Conservation (phyloP, 495 filamentous ascomycete species). For the Aspergillus bertholletiae region DNA sequence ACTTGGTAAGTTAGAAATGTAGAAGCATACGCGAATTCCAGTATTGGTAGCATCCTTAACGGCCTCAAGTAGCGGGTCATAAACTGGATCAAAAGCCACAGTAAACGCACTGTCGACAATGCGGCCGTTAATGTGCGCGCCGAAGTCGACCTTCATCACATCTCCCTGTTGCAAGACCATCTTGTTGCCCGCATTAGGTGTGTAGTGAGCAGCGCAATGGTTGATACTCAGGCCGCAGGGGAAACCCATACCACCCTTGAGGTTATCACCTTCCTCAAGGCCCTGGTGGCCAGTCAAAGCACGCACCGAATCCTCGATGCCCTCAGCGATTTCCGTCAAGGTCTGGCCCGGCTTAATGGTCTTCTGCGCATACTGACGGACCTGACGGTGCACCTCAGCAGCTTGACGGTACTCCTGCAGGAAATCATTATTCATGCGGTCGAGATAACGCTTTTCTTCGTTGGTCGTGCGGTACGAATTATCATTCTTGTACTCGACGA, state of each 20-base stretch:
- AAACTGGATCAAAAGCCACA: conserved; percentile 78
- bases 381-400: conserved; percentile 85
- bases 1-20: neutral
- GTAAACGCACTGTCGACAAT: conserved; percentile 96
- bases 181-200: conserved; percentile 88
- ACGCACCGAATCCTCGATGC: conserved; percentile 81
- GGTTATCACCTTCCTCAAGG: conserved; percentile 72
- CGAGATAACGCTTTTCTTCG: conserved; percentile 84
- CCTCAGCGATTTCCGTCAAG: conserved; percentile 77
- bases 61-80: conserved; percentile 77
- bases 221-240: conserved; percentile 84
- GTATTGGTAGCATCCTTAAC: conserved; percentile 86
- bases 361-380: conserved; percentile 77
- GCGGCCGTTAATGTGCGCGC: conserved; percentile 83
- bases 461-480: conserved; percentile 78
- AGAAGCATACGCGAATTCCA: conserved; percentile 56
- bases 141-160: conserved; percentile 93
- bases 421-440: conserved; percentile 81
- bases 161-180: conserved; percentile 74
- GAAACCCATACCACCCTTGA: conserved; percentile 83
- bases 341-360: conserved; percentile 78
- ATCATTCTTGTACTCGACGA: conserved; percentile 71
- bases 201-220: conserved; percentile 86
- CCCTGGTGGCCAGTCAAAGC: conserved; percentile 75
- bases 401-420: conserved; percentile 82